These are phyloP conservation scores for Pseudogymnoascus sp. DNA, from an alignment of 2,329 filamentous ascomycete species.

Conservation along the genomic window DNA sequence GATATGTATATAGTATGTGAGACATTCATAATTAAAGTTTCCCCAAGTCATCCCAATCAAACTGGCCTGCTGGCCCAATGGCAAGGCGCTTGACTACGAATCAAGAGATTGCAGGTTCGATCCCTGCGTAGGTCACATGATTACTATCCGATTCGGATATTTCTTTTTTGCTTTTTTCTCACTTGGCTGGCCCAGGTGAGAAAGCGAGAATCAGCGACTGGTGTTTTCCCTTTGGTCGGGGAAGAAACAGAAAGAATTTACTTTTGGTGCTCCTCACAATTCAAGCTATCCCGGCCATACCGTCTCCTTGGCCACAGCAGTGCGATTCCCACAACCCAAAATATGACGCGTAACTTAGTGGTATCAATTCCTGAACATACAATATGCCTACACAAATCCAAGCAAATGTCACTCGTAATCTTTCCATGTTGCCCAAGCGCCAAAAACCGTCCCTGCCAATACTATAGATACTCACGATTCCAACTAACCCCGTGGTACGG, in stretches of 20 bases:
- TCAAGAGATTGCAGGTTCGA: constrained; percentile 47
- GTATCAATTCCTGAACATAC: constrained; percentile 10
- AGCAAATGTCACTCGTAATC: constrained; percentile 4
- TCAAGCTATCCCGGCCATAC: neutral
- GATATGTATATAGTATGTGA: neutral
- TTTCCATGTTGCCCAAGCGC: constrained; percentile 6
- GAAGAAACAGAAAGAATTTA: neutral
- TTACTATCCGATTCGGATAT: neutral
- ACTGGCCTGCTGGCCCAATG: constrained; percentile 38
- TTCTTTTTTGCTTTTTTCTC: neutral
- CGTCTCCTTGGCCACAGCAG: neutral
- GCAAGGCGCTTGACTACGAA: constrained; percentile 48
- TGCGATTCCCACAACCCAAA: neutral
- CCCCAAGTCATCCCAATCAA: neutral
- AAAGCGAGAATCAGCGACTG: neutral
- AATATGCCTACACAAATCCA: constrained; percentile 9
- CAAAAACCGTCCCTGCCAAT: neutral
- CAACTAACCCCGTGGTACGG: neutral
- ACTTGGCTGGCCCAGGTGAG: neutral
- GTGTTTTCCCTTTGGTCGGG: neutral
- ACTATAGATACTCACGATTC: neutral
- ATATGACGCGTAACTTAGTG: neutral
- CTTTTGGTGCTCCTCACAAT: neutral
- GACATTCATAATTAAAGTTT: neutral
- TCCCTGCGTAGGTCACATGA: constrained; percentile 29